These are phyloP conservation scores for Populus alba DNA, from an alignment of 345 rosid species.

Conservation along the genomic window DNA sequence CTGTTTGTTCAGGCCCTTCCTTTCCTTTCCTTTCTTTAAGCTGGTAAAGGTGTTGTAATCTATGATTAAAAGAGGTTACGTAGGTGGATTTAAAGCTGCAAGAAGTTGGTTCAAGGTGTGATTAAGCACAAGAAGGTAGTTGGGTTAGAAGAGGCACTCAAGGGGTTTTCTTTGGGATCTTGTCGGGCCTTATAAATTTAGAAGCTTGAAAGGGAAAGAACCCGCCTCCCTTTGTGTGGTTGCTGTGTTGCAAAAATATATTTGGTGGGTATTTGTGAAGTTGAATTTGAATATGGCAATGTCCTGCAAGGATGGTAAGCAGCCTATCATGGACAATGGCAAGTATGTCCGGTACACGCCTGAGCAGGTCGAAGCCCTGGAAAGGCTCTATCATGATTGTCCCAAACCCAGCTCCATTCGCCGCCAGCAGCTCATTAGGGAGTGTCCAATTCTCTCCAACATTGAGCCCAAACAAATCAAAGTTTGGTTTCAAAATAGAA, in stretches of 20 bases:
- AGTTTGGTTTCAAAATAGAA: constrained; percentile 99
- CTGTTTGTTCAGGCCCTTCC: neutral
- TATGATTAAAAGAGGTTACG: neutral
- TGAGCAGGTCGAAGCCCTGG: constrained; percentile 99
- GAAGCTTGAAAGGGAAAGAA: neutral
- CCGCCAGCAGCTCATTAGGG: constrained; percentile 95
- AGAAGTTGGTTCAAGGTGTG: neutral
- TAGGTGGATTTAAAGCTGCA: neutral
- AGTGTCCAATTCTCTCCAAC: constrained; percentile 98
- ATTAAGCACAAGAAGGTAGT: neutral
- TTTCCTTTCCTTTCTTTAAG: neutral
- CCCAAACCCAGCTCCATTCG: constrained; percentile 99
- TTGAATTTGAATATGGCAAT: constrained; percentile 59
- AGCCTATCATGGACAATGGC: constrained; percentile 72
- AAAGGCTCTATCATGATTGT: constrained; percentile 98
- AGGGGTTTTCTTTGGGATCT: constrained; percentile 4
- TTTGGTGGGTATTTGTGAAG: constrained; percentile 1
- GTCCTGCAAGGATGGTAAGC: constrained; percentile 91
- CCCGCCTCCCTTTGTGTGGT: neutral
- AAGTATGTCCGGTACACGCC: constrained; percentile 98
- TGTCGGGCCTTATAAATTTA: neutral
- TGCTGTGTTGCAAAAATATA: neutral
- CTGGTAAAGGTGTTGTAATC: neutral
- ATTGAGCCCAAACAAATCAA: constrained; percentile 99
- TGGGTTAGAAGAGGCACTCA: neutral